Percentiles rank a stretch among this genome's conserved stretches.
phyloP scores from a whole-genome alignment of 2,329 filamentous ascomycete genomes.

The Alternaria metachromatica region DNA sequence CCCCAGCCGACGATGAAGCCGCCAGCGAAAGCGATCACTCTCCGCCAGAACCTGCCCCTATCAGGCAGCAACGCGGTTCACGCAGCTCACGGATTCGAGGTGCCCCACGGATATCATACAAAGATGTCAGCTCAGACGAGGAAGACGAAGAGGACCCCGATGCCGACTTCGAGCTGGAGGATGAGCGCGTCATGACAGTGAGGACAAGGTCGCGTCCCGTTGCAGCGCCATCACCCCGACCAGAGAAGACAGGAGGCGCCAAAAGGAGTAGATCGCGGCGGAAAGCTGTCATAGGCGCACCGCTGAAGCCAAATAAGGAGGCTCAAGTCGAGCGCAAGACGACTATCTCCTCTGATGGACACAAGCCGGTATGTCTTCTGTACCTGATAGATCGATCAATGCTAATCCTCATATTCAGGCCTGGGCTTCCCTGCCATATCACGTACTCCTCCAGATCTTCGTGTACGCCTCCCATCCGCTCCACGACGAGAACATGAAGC shows the following conservation, averaged over 20 bases:
- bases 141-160: conserved; percentile 26
- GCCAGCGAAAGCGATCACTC: conserved; percentile 17
- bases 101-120: conserved; percentile 37
- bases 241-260: conserved; percentile 13
- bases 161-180: conserved; percentile 33
- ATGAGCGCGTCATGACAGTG: conserved; percentile 20
- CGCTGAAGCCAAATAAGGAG: conserved; percentile 32
- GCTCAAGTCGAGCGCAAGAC: conserved; percentile 4
- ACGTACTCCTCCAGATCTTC: conserved; percentile 74
- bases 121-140: conserved; percentile 40
- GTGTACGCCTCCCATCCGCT: conserved; percentile 68
- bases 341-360: conserved; percentile 36
- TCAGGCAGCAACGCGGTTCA: neutral
- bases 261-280: conserved; percentile 16
- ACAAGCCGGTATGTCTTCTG: conserved; percentile 19
- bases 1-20: conserved; percentile 19
- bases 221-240: conserved; percentile 11
- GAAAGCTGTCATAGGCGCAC: conserved; percentile 30
- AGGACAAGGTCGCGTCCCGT: conserved; percentile 13
- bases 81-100: conserved; percentile 19
- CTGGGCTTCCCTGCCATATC: conserved; percentile 65
- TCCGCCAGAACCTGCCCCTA: conserved; percentile 7
- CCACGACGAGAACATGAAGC: conserved; percentile 55
- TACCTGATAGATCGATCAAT: neutral
- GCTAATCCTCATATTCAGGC: conserved; percentile 29